Evolutionary conservation across 371 early-diverging fungal species (phyloP).

Genomic region (Polyrhizophydium stewartii): DNA sequence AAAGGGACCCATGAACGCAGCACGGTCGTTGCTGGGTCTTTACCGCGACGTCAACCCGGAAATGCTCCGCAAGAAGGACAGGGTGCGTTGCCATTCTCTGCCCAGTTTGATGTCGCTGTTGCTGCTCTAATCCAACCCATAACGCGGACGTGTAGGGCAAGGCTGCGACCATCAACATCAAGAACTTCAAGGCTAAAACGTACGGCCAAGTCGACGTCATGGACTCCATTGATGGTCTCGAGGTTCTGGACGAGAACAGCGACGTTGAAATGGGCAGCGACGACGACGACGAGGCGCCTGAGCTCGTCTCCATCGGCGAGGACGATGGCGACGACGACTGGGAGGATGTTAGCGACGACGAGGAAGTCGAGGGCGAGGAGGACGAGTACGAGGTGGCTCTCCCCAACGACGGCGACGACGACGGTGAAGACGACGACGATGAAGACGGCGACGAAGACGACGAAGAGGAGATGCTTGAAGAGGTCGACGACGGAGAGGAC

Average conservation of each 20-base stretch:
- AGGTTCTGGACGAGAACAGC: conserved; percentile 25
- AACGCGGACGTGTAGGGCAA: conserved; percentile 56
- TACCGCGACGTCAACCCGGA: conserved; percentile 93
- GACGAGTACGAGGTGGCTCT: conserved; percentile 41
- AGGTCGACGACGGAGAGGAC: conserved; percentile 5
- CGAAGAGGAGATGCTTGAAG: conserved; percentile 37
- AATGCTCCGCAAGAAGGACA: conserved; percentile 83
- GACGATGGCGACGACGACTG: conserved; percentile 28
- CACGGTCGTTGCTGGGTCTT: conserved; percentile 80
- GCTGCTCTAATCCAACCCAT: background rate
- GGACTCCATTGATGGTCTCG: conserved; percentile 68
- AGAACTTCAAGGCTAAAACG: conserved; percentile 55
- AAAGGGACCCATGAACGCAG: conserved; percentile 84
- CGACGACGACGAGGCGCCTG: conserved; percentile 28
- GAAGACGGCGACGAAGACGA: conserved; percentile 31
- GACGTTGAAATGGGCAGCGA: conserved; percentile 35
- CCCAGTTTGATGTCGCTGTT: background rate
- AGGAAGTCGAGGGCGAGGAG: conserved; percentile 31
- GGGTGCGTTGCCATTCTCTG: conserved; percentile 29
- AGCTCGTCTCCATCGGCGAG: conserved; percentile 29
- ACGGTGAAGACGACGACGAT: conserved; percentile 18
- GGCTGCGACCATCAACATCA: conserved; percentile 66
- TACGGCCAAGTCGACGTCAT: conserved; percentile 70
- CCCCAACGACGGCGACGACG: conserved; percentile 35
- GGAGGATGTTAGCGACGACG: conserved; percentile 39